phyloP scores from a whole-genome alignment of 2,329 filamentous ascomycete species.

The Hypoxylon sp. region DNA sequence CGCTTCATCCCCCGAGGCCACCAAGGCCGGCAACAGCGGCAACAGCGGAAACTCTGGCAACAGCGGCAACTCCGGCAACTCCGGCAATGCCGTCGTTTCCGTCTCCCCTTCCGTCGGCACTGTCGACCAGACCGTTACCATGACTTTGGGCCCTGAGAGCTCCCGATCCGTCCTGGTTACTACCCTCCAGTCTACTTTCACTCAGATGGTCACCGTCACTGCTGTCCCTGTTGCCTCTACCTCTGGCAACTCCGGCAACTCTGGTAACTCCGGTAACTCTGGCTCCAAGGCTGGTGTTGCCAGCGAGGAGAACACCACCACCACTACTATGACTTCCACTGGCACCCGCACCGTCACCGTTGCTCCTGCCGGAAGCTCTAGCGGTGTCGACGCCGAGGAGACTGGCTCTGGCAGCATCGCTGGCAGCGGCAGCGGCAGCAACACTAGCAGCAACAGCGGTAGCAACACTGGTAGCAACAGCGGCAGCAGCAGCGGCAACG shows the following conservation, averaged over 20 bases:
- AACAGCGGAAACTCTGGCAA: no score
- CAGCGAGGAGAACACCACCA: constrained; percentile 48
- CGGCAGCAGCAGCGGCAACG: constrained; percentile 28
- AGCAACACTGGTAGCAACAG: no score
- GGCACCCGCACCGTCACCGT: constrained; percentile 54
- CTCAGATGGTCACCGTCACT: constrained; percentile 51
- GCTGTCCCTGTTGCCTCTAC: constrained; percentile 39
- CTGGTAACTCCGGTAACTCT: constrained; percentile 5
- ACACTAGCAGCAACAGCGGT: no score
- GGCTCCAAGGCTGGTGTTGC: constrained; percentile 7
- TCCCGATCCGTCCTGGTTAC: constrained; percentile 51
- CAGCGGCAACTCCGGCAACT: constrained; percentile 18
- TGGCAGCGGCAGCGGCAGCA: no score
- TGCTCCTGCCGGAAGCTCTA: constrained; percentile 29
- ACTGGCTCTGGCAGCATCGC: constrained; percentile 36
- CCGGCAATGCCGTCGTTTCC: no score
- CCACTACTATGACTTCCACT: constrained; percentile 52
- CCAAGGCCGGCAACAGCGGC: constrained; percentile 15
- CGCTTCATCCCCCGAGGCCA: constrained; percentile 25
- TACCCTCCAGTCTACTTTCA: constrained; percentile 53
- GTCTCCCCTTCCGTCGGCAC: constrained; percentile 35
- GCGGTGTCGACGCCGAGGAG: constrained; percentile 32
- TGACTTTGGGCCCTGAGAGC: constrained; percentile 52
- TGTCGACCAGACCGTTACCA: constrained; percentile 46
- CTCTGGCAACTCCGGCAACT: constrained; percentile 23